Evolutionary conservation across 371 early-diverging fungal species (phyloP).

Genomic region (Zopfochytrium polystomum): DNA sequence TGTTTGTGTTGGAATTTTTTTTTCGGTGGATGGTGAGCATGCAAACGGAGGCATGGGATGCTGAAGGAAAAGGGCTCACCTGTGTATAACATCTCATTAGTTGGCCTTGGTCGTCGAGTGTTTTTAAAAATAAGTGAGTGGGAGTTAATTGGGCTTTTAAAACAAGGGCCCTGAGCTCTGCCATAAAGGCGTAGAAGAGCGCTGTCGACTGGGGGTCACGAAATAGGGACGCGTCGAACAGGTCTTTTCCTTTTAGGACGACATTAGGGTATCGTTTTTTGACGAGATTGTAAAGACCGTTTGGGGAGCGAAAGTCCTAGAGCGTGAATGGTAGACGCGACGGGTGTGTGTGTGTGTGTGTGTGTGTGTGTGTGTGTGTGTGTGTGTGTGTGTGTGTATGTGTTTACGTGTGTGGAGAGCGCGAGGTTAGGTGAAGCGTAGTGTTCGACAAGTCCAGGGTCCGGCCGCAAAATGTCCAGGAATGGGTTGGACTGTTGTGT

Average conservation of each 20-base stretch:
- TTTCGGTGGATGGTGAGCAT: neutral
- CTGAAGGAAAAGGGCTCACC: conserved; percentile 9
- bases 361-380: no score
- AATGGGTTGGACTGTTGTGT: no score
- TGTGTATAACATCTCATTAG: conserved; percentile 92
- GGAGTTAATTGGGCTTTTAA: conserved; percentile 72
- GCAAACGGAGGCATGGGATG: neutral
- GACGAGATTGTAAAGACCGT: conserved; percentile 64
- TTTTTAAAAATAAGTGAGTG: conserved; percentile 84
- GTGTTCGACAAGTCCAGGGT: neutral
- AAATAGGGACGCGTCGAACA: conserved; percentile 94
- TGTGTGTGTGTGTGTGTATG: no score
- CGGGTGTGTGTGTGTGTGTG: no score
- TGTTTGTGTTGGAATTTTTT: neutral
- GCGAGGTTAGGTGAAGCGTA: neutral
- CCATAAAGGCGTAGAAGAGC: conserved; percentile 93
- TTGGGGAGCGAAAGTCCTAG: conserved; percentile 49
- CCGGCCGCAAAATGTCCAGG: neutral
- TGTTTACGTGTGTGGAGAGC: neutral
- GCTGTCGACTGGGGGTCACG: conserved; percentile 66
- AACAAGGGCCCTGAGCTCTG: conserved; percentile 76
- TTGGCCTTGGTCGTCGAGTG: conserved; percentile 66
- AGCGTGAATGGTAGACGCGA: no score
- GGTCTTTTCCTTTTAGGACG: conserved; percentile 83
- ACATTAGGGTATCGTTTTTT: conserved; percentile 71